Evolutionary conservation across 2,329 filamentous ascomycete genomes (phyloP).

Genomic region (Diaporthe capsici): DNA sequence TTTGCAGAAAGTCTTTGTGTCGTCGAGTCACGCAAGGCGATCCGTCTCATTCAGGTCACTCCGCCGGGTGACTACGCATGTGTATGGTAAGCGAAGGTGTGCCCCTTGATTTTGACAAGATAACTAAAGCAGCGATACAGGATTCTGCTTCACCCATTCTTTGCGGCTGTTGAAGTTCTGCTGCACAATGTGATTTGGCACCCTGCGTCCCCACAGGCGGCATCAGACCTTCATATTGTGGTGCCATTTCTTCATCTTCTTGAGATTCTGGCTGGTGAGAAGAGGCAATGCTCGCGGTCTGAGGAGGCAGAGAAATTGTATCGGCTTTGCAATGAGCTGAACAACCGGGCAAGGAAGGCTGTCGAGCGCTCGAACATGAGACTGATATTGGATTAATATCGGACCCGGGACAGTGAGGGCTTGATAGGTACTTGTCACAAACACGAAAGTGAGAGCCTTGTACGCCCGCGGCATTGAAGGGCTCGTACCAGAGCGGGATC

Average conservation of each 20-base stretch:
- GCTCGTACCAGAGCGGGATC: background rate
- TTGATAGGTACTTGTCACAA: background rate
- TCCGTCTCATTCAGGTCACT: background rate
- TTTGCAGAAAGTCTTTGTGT: background rate
- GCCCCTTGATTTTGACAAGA: background rate
- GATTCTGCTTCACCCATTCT: conserved; percentile 4
- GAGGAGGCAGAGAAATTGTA: background rate
- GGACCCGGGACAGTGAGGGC: background rate
- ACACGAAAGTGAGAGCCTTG: background rate
- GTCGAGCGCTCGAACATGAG: background rate
- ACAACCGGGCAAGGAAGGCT: background rate
- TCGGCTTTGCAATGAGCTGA: background rate
- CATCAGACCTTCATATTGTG: background rate
- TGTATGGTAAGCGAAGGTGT: background rate
- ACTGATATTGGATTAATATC: background rate
- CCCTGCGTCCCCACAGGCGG: background rate
- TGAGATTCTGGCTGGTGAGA: background rate
- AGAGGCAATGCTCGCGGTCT: conserved; percentile 7
- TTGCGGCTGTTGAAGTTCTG: conserved; percentile 12
- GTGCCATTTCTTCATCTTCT: background rate
- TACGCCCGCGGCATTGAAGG: background rate
- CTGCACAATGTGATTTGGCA: background rate
- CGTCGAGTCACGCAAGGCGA: background rate
- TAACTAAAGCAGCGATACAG: background rate
- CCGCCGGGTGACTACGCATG: conserved; percentile 16